Evolutionary conservation across 805 yeast genomes (phyloP).

Genomic region (Ogataea degrootiae): DNA sequence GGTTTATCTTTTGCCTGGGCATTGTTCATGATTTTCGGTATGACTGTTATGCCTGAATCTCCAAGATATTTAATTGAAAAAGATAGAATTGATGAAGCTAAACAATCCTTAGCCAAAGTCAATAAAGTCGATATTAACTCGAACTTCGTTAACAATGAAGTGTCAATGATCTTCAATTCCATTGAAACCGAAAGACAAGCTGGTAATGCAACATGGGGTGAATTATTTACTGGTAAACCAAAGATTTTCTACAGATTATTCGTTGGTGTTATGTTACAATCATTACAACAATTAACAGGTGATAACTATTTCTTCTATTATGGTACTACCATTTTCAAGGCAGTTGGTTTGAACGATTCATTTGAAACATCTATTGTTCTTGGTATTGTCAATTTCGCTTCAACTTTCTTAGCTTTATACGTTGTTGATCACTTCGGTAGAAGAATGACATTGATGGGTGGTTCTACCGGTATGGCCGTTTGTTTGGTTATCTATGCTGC

Average conservation of each 20-base stretch:
- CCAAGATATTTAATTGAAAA: conserved; percentile 58
- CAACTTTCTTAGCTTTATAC: conserved; percentile 49
- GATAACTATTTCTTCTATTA: conserved; percentile 69
- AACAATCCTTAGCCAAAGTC: conserved; percentile 47
- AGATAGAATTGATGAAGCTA: conserved; percentile 49
- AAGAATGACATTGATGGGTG: conserved; percentile 53
- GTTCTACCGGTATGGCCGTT: conserved; percentile 58
- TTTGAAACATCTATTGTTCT: conserved; percentile 39
- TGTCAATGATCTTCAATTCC: conserved; percentile 51
- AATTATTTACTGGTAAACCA: conserved; percentile 60
- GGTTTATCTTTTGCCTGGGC: conserved; percentile 50
- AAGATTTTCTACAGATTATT: conserved; percentile 50
- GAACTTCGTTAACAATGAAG: conserved; percentile 49
- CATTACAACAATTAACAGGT: conserved; percentile 69
- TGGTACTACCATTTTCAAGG: conserved; percentile 57
- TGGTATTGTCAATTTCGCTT: conserved; percentile 43
- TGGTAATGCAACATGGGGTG: conserved; percentile 63
- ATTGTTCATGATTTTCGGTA: conserved; percentile 42
- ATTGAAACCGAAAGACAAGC: conserved; percentile 56
- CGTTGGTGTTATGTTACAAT: conserved; percentile 56
- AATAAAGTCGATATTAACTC: conserved; percentile 53
- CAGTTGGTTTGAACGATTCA: conserved; percentile 44
- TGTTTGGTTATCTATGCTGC: conserved; percentile 58
- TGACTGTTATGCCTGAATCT: conserved; percentile 63
- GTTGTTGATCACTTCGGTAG: conserved; percentile 59